A percentile compares a stretch with the other conserved stretches of the same genome.
Conservation (phyloP, 2,329 filamentous ascomycete genomes). For the Microsporum audouinii region DNA sequence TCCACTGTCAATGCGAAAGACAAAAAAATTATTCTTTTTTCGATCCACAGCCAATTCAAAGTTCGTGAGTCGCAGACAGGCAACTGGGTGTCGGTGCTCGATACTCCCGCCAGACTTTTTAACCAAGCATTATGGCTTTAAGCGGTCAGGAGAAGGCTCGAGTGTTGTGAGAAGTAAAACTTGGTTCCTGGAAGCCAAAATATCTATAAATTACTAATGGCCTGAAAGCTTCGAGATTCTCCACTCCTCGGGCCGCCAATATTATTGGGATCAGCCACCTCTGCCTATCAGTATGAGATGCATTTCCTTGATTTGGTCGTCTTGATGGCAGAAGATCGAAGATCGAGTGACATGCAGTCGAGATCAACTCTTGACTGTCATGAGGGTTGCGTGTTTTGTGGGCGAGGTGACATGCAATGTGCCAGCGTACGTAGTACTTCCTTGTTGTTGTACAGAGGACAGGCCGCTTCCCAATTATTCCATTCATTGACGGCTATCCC, state of each 20-base stretch:
- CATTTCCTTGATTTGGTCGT: not conserved
- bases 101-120: not conserved
- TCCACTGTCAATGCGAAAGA: not conserved
- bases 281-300: not conserved
- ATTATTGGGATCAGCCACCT: not conserved
- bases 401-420: not conserved
- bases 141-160: not conserved
- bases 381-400: not conserved
- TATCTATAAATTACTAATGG: not conserved
- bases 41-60: not conserved
- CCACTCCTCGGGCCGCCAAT: not conserved
- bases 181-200: conserved; percentile 2
- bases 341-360: not conserved
- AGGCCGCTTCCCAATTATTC: not conserved
- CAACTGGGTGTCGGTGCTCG: not conserved
- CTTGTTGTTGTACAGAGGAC: not conserved
- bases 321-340: not conserved
- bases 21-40: not conserved
- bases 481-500: not conserved
- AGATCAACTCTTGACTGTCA: not conserved
- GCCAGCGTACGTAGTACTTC: not conserved
- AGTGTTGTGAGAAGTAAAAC: not conserved
- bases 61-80: not conserved
- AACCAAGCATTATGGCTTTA: not conserved
- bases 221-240: not conserved